Conservation (phyloP, 202 grass and related monocot genomes). For the Setaria viridis region DNA sequence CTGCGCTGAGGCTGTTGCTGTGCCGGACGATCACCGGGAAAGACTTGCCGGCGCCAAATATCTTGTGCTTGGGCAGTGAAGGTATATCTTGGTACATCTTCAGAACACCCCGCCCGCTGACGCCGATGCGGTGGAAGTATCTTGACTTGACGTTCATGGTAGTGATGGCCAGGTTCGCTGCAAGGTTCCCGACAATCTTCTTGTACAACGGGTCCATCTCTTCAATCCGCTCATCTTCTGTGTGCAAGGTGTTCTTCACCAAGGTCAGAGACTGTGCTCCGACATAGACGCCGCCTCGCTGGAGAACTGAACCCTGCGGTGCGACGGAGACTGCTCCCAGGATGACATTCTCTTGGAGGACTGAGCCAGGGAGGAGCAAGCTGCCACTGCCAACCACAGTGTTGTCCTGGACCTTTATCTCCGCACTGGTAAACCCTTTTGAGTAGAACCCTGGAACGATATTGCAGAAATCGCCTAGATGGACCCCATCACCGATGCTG, state of each 20-base stretch:
- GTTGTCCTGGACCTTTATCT: constrained; percentile 62
- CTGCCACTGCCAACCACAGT: constrained; percentile 71
- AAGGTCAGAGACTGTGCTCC: constrained; percentile 53
- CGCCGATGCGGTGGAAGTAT: constrained; percentile 78
- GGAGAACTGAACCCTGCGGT: constrained; percentile 58
- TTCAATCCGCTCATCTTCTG: constrained; percentile 64
- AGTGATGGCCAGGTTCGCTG: constrained; percentile 70
- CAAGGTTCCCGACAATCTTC: constrained; percentile 69
- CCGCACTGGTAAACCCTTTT: constrained; percentile 47
- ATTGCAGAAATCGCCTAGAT: constrained; percentile 76
- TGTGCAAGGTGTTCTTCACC: constrained; percentile 67
- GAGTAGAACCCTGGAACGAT: constrained; percentile 67
- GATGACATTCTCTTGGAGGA: constrained; percentile 71
- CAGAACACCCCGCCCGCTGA: constrained; percentile 58
- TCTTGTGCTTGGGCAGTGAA: constrained; percentile 60
- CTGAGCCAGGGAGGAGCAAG: constrained; percentile 60
- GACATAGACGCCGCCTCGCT: constrained; percentile 62
- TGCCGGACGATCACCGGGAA: constrained; percentile 70
- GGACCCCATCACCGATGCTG: constrained; percentile 67
- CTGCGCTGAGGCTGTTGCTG: constrained; percentile 79
- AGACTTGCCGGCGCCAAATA: constrained; percentile 58
- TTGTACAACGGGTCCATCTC: constrained; percentile 70
- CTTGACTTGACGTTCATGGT: constrained; percentile 82
- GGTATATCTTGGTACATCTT: constrained; percentile 57
- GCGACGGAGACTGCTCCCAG: constrained; percentile 74